Evolutionary conservation across 306 rosid genomes (phyloP).

Genomic region (Rubus parviflorus): DNA sequence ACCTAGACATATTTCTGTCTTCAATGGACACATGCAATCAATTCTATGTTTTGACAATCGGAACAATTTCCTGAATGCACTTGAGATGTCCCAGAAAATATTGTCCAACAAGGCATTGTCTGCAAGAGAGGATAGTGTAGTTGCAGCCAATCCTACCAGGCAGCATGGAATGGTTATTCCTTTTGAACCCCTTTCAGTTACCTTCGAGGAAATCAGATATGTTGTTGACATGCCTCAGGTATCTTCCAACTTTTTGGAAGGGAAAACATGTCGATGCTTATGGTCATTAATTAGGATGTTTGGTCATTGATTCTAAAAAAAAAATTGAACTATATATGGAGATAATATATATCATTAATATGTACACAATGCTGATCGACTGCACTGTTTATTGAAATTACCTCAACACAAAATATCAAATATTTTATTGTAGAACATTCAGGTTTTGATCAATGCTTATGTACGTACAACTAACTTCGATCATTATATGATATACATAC

Average conservation of each 20-base stretch:
- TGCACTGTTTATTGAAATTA: too few relatives aligned
- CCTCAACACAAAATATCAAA: not conserved
- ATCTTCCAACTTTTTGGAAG: not conserved
- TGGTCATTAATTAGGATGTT: too few relatives aligned
- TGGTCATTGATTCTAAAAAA: too few relatives aligned
- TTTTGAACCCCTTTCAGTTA: constrained; percentile 63
- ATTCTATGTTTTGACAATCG: constrained; percentile 11
- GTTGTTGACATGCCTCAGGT: constrained; percentile 82
- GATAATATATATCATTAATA: too few relatives aligned
- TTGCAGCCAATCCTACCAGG: constrained; percentile 16
- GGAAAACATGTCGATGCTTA: not conserved
- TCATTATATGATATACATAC: not conserved
- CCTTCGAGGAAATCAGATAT: constrained; percentile 72
- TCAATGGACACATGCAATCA: not conserved
- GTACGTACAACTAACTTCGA: too few relatives aligned
- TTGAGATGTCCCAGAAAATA: constrained; percentile 51
- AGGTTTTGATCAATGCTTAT: not conserved
- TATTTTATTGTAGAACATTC: not conserved
- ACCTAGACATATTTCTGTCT: not conserved
- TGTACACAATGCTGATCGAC: too few relatives aligned
- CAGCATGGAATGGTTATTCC: constrained; percentile 80
- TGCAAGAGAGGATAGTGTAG: not conserved
- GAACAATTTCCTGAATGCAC: constrained; percentile 32
- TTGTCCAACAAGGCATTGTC: constrained; percentile 54
- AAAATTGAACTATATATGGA: too few relatives aligned